These are phyloP conservation scores for Hygrocybe punicea DNA, from an alignment of 768 basidiomycete genomes.

Conservation along the genomic window DNA sequence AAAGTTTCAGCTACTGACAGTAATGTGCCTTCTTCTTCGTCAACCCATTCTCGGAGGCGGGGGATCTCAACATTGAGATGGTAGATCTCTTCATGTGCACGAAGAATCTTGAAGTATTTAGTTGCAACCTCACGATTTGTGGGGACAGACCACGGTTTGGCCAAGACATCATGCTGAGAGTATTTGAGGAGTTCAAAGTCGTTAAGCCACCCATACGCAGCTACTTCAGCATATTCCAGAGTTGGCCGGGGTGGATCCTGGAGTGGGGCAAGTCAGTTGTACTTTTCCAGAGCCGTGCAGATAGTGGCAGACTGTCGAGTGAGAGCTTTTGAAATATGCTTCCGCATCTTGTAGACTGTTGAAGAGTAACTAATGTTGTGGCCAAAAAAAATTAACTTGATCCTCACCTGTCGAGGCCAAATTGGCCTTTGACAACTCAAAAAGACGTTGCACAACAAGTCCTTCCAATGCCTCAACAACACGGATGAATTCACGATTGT, in stretches of 20 bases:
- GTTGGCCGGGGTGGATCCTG: conserved; percentile 14
- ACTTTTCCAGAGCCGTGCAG: conserved; percentile 20
- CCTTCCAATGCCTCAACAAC: conserved; percentile 29
- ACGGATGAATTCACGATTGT: not conserved
- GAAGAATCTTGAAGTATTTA: not conserved
- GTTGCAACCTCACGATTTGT: not conserved
- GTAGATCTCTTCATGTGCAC: not conserved
- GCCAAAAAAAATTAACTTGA: too few species aligned
- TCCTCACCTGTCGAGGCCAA: conserved; percentile 23
- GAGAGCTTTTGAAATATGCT: conserved; percentile 30
- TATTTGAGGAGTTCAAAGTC: not conserved
- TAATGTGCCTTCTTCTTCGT: too few species aligned
- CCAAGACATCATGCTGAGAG: not conserved
- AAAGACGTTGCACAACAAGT: conserved; percentile 28
- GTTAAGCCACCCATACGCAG: not conserved
- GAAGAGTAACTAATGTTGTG: too few species aligned
- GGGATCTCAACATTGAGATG: too few species aligned
- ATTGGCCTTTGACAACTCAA: conserved; percentile 30
- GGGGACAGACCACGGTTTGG: not conserved
- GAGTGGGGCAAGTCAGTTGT: conserved; percentile 22
- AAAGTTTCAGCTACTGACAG: too few species aligned
- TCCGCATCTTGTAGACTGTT: conserved; percentile 28
- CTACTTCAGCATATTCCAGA: not conserved
- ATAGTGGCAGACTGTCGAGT: conserved; percentile 25
- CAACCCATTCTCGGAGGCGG: too few species aligned